A percentile compares a stretch with the other conserved stretches of the same genome.
phyloP scores from a whole-genome alignment of 1,284 basidiomycete species.

The Cryptococcus neoformans region DNA sequence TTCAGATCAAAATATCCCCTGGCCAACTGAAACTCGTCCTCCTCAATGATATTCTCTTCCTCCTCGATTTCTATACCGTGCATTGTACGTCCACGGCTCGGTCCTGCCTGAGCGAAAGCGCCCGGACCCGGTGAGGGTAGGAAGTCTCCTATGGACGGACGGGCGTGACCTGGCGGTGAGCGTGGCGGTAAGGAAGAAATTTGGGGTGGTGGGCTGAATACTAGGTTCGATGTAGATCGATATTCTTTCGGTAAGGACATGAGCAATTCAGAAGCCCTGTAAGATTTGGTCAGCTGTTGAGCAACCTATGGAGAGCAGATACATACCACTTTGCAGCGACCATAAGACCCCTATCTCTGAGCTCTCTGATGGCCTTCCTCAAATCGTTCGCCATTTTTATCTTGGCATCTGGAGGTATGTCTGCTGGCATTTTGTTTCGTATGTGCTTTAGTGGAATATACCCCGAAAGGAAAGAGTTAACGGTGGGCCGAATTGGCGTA shows the following conservation, averaged over 20 bases:
- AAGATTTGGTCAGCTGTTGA: background rate
- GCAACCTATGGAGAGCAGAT: background rate
- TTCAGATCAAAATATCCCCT: conserved; percentile 72
- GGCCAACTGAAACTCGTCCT: conserved; percentile 62
- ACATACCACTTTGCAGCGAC: conserved; percentile 48
- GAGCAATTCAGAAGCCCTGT: conserved; percentile 49
- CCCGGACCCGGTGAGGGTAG: conserved; percentile 28
- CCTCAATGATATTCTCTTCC: conserved; percentile 61
- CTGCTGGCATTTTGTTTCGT: conserved; percentile 7
- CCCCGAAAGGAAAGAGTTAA: background rate
- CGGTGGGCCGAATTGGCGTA: no score
- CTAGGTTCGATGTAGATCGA: conserved; percentile 36
- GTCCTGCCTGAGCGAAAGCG: conserved; percentile 26
- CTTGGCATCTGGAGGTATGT: conserved; percentile 18
- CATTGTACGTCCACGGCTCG: conserved; percentile 23
- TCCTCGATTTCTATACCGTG: conserved; percentile 53
- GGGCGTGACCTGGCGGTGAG: conserved; percentile 16
- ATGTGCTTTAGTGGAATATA: background rate
- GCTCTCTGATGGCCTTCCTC: conserved; percentile 39
- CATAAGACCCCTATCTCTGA: conserved; percentile 45
- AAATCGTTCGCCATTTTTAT: conserved; percentile 46
- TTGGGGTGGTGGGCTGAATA: conserved; percentile 41
- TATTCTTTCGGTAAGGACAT: conserved; percentile 38
- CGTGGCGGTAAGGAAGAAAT: conserved; percentile 15
- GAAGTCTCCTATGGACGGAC: conserved; percentile 39